Base-by-base conservation (phyloP, 106 monocot species). In the Platanthera zijinensis region DNA sequence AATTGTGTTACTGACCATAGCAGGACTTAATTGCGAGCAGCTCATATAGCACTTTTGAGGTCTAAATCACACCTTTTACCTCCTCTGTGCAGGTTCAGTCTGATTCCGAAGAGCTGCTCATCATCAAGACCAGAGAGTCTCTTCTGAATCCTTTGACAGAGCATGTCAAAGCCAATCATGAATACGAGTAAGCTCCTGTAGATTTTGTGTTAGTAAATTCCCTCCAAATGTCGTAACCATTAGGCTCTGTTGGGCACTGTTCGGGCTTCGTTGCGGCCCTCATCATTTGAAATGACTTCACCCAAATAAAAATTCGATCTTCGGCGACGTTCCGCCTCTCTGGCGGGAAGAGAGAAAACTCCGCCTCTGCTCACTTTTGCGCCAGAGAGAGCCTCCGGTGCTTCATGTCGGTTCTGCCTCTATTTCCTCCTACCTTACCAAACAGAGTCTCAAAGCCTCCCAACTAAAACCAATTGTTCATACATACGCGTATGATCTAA, bases 151-250 rank as follows among this genome's bases (percentile, higher is more conserved):
- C 87, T 14, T 71, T 97, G 68, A 94, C 93, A 18, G 89, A 89
- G 64, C 97, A 94, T 84, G 97, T 97, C 50, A 97, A 97, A 73
- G 39, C 88, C 56, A 91, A 97, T 76, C 97, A 97, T 82, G 91
- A 91, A 88, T 91, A 97, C 39, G 97, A 99, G 94, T 94, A 99
- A 86, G 83, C 14, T 49, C 1, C 2, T 18, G 10, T 66, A 66
- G 11, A 32, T 66, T 66, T 30, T 3, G n/a, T 17, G 14, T 72
- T 8, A 15, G 50, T 72, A 17, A 48, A 13, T 18, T 48, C 6
- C 72, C 18, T 52, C 51, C 10, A 52, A 59, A 18, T 18, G 10
- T 69, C 45, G 22, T 13, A 25, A n/a, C 28, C 52, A 52, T 52
- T 52, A 52, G 52, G 11, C 11, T 39, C 39, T 39, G 39, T 39